phyloP scores from a whole-genome alignment of 148 eudicot genomes.

The Silene conica region DNA sequence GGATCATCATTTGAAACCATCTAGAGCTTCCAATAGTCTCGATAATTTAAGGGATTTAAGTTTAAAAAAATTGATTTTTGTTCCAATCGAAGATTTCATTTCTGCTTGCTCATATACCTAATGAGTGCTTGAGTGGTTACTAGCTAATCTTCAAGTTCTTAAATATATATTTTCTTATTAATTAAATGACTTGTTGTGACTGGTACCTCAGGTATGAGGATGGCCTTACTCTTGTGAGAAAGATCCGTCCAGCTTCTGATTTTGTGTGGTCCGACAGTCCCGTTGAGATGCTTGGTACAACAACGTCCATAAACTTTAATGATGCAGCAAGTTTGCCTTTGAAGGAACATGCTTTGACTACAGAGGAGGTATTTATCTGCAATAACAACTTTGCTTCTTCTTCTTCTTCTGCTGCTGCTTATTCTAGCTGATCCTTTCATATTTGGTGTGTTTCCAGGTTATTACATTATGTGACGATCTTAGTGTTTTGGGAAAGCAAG shows the following conservation, averaged over 20 bases:
- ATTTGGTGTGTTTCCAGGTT: slow-evolving; percentile 36
- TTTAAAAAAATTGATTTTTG: no score
- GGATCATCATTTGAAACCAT: no score
- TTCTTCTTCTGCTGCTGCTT: not conserved
- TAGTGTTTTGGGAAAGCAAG: slow-evolving; percentile 83
- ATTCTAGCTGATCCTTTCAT: slow-evolving; percentile 11
- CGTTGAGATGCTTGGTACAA: slow-evolving; percentile 73
- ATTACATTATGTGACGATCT: slow-evolving; percentile 79
- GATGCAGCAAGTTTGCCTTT: slow-evolving; percentile 56
- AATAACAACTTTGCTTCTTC: slow-evolving; percentile 1
- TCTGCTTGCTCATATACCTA: no score
- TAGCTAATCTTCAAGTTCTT: not conserved
- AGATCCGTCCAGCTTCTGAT: slow-evolving; percentile 67
- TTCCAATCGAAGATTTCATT: not conserved
- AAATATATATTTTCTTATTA: not conserved
- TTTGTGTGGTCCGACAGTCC: slow-evolving; percentile 73
- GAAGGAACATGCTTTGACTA: slow-evolving; percentile 64
- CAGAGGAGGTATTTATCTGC: slow-evolving; percentile 60
- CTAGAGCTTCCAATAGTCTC: no score
- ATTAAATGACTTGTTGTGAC: not conserved
- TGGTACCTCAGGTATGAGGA: slow-evolving; percentile 61
- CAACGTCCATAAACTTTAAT: slow-evolving; percentile 55
- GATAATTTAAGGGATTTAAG: no score
- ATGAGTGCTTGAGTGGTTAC: not conserved
- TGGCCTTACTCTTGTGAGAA: slow-evolving; percentile 57